Evolutionary conservation across 2,329 filamentous ascomycete genomes (phyloP).

Genomic region (Leptosphaerulina australis): DNA sequence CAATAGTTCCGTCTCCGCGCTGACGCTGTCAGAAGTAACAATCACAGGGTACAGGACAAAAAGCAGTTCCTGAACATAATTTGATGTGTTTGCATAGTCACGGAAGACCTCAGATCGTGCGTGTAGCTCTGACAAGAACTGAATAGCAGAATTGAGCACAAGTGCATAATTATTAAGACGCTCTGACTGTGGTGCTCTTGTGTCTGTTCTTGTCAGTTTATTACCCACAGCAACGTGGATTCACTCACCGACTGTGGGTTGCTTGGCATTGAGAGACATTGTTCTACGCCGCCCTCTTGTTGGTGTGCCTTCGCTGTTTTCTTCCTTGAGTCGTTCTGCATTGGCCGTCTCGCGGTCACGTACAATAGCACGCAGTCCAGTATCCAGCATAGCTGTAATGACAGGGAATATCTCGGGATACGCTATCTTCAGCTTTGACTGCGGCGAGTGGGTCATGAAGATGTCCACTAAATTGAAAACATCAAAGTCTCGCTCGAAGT

Average conservation of each 20-base stretch:
- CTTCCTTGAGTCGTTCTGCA: constrained; percentile 20
- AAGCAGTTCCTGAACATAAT: constrained; percentile 80
- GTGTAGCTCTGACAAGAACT: constrained; percentile 80
- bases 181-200: constrained; percentile 42
- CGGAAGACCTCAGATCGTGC: constrained; percentile 76
- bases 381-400: constrained; percentile 84
- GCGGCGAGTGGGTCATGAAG: constrained; percentile 59
- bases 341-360: constrained; percentile 40
- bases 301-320: constrained; percentile 26
- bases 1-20: constrained; percentile 83
- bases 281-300: constrained; percentile 61
- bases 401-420: constrained; percentile 81
- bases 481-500: constrained; percentile 76
- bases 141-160: constrained; percentile 76
- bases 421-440: constrained; percentile 64
- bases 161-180: constrained; percentile 62
- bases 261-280: constrained; percentile 69
- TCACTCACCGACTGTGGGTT: constrained; percentile 48
- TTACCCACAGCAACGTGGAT: too few relatives aligned
- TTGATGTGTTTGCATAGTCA: constrained; percentile 79
- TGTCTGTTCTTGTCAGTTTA: constrained; percentile 36
- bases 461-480: constrained; percentile 74
- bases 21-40: constrained; percentile 83
- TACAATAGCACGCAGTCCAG: constrained; percentile 68
- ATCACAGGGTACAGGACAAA: constrained; percentile 84